Evolutionary conservation across 2,329 filamentous ascomycete species (phyloP), one percentile per base, ranked within the genome.

Genomic region (Aspergillus luchuensis): DNA sequence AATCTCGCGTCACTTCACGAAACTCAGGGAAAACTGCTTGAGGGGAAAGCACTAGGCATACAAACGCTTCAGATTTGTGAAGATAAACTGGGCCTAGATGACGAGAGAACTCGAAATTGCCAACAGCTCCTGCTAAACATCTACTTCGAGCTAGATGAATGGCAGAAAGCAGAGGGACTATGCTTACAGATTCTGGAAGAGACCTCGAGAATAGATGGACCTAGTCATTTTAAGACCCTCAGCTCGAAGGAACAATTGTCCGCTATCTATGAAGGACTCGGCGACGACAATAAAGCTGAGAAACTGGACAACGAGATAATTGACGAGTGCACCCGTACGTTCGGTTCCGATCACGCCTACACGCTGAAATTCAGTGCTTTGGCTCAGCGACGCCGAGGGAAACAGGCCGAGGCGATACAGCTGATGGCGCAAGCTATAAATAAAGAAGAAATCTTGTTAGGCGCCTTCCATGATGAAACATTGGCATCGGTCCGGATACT

Each of bases 21-120:
- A 25, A 47, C 17, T 2, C 57, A 56, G 38, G 51, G 45, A 6
- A 60, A 58, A 43, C 48, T 60, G 21, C 49, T 64, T 39, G 68
- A 73, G 56, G 73, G 74, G 2, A 71, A 74, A 58, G 41, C 63
- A 56, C 62, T 74, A 15, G 21, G 49, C 1, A 21, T 59, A 4
- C 54, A 63, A 36, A 60, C 61, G 23, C 28, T 68, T 11, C 50
- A 47, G 61, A 57, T 55, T 54, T 56, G 58, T 30, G 48, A 60
- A 33, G 25, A 48, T n/a, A 21, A 51, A 15, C n/a, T 63, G 7
- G 63, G 63, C 2, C 49, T 21, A 13, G 56, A 62, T 8, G 61
- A 67, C 52, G 64, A n/a, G 10, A 51, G 48, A 3, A 61, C 59
- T 10, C 49, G 19, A 17, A 19, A 6, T 5, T 43, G 43, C 19